Evolutionary conservation across 169 alveolate species (phyloP), one percentile per base, ranked within the genome.

Genomic region (Plasmodium inui): DNA sequence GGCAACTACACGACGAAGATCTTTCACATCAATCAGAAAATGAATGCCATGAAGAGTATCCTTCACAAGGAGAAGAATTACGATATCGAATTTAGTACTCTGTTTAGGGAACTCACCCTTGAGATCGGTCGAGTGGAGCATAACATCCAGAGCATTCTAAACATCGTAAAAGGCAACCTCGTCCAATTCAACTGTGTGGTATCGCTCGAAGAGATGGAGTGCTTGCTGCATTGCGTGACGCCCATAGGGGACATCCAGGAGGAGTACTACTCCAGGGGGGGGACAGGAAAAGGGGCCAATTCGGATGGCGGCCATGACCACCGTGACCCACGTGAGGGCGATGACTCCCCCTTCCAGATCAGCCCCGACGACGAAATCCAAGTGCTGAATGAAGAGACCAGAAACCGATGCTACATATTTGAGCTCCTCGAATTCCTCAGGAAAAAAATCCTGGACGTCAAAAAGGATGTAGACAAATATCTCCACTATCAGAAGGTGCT

Each of bases 401-500:
- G 76, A 32, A 72, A 14, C 17, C 30, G 50, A 1, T 86, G 80
- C 8, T 86, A 86, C 82, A 76, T 57, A 3, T 86, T 86, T 14
- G 86, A 74, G 19, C 50, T 86, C 4, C 53, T 86, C 0, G 93
- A 86, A 86, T 86, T 86, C n/a, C 0, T 86, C 0, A 74, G 93
- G 30, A 12, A 28, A 61, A 86, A 86, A 32, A 86, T 86, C 22
- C 3, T 86, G 41, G 81, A 55, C 4, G 70, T 86, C 17, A 74
- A 86, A 70, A 19, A 76, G 61, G 84, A 86, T 4, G 93, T 86
- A n/a, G 82, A 86, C 32, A 86, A 86, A 86, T 86, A 86, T n/a
- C 28, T 76, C 19, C 28, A 53, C 70, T 86, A 86, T 26, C 93
- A 86, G 71, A 86, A 86, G 0, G 74, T 70, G 3, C 32, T 86